A percentile compares a stretch with the other conserved stretches of the same genome.
Conservation (phyloP, 176 grass and related monocot genomes). For the Oryza nivara region DNA sequence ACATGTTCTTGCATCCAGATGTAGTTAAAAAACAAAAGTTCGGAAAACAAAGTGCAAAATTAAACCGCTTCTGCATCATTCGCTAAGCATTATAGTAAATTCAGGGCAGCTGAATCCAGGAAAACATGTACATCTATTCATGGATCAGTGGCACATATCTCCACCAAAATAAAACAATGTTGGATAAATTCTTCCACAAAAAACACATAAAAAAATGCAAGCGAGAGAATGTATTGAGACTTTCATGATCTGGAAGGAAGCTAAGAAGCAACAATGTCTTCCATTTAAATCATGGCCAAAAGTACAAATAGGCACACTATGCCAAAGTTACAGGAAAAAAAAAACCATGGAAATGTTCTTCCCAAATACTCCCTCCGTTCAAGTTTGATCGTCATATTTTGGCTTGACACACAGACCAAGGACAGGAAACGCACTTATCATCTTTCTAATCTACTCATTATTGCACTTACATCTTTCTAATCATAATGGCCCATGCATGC, state of each 20-base stretch:
- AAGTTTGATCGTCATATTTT: too few relatives aligned
- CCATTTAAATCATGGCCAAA: not conserved
- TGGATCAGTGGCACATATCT: not conserved
- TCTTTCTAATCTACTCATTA: too few relatives aligned
- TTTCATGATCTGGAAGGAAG: not conserved
- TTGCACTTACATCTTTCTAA: too few relatives aligned
- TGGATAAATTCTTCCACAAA: not conserved
- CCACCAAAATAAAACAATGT: not conserved
- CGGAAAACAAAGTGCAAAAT: not conserved
- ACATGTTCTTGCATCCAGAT: too few relatives aligned
- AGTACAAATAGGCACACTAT: not conserved
- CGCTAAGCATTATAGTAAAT: not conserved
- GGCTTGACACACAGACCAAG: too few relatives aligned
- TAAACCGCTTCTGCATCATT: constrained; percentile 6
- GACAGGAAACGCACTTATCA: too few relatives aligned
- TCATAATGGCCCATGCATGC: too few relatives aligned
- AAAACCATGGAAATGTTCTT: not conserved
- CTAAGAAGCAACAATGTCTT: not conserved
- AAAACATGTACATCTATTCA: not conserved
- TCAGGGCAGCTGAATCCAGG: not conserved
- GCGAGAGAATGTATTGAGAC: not conserved
- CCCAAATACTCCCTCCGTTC: not conserved
- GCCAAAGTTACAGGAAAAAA: not conserved
- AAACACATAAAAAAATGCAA: not conserved
- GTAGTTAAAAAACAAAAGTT: not conserved